phyloP scores from a whole-genome alignment of 2,329 filamentous ascomycete genomes.

The Neopestalotiopsis sp. region DNA sequence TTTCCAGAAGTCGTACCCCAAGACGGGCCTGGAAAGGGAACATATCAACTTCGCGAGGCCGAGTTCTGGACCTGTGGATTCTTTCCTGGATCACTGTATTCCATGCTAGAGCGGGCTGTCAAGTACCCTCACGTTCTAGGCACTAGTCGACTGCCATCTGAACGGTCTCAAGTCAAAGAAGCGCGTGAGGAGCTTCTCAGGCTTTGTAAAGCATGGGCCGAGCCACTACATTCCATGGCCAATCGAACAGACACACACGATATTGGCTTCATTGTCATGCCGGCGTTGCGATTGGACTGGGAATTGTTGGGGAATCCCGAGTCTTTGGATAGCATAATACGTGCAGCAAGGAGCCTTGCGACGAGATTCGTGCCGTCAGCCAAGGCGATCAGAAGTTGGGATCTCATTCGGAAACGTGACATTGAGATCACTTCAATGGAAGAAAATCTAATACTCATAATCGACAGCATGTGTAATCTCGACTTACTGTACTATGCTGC shows the following conservation, averaged over 20 bases:
- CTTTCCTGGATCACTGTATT: conserved; percentile 43
- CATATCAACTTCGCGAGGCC: conserved; percentile 34
- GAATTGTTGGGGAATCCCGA: conserved; percentile 45
- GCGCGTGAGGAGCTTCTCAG: conserved; percentile 25
- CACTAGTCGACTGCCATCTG: background rate
- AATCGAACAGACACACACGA: conserved; percentile 57
- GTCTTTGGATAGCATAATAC: conserved; percentile 45
- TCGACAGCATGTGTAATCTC: conserved; percentile 48
- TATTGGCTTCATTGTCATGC: conserved; percentile 58
- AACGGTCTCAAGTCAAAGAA: background rate
- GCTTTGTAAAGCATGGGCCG: conserved; percentile 36
- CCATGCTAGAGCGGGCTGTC: conserved; percentile 38
- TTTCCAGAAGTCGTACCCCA: conserved; percentile 41
- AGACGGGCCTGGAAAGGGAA: conserved; percentile 29
- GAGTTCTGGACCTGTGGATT: conserved; percentile 50
- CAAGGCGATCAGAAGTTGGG: conserved; percentile 54
- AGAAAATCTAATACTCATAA: conserved; percentile 43
- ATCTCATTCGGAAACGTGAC: conserved; percentile 39
- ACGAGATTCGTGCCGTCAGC: conserved; percentile 45
- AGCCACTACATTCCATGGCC: conserved; percentile 42
- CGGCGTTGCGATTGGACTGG: conserved; percentile 51
- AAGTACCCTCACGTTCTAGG: conserved; percentile 31
- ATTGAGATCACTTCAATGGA: conserved; percentile 32
- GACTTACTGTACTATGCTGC: conserved; percentile 45
- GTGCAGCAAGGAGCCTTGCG: conserved; percentile 48